Base-by-base conservation (phyloP, 371 early-diverging fungal genomes). In the Rhizopus sp. region DNA sequence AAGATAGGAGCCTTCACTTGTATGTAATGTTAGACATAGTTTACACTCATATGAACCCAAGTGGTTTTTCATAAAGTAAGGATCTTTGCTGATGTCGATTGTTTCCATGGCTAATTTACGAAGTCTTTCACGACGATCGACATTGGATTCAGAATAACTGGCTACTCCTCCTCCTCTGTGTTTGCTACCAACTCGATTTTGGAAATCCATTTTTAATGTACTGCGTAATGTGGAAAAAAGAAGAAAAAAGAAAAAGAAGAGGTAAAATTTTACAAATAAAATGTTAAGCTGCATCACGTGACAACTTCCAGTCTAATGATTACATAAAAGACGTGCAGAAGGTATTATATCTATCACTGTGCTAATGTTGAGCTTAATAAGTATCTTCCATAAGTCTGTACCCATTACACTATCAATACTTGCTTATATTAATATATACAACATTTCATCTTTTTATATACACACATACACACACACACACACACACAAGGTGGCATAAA, bases 31-130 rank as follows among this genome's bases (percentile, higher is more conserved):
- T 37, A 96, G 76, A 73, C 94, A 94, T 17, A 98, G 88, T 75
- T 96, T 95, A 81, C 97, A 98, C 69, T 97, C 99, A 76, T 95
- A 97, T 1, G 95, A 92, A 13, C 99, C 99, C 46, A 97, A 77
- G 68, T 98, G 99, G 75, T 98, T 98, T 71, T 92, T 90, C 95
- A 96, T 93, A 62, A 97, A 94, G 63, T 97, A 97, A 10, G 98
- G 98, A 77, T 98, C 99, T 71, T 94, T 97, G 59, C 92, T 87
- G 48, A 98, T 82, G 78, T 98, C 99, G 53, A 97, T 96, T 1
- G 97, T 95, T 58, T 98, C 99, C 64, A 97, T 70, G 3, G 99
- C 99, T 35, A 98, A 84, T 67, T 92, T 91, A 52, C 96, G 92
- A 56, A 97, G 91, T 62, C 99, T 89, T 63, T 98, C 99, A 42